phyloP scores from a whole-genome alignment of 1,284 basidiomycete genomes.

The Meripilus lineatus region DNA sequence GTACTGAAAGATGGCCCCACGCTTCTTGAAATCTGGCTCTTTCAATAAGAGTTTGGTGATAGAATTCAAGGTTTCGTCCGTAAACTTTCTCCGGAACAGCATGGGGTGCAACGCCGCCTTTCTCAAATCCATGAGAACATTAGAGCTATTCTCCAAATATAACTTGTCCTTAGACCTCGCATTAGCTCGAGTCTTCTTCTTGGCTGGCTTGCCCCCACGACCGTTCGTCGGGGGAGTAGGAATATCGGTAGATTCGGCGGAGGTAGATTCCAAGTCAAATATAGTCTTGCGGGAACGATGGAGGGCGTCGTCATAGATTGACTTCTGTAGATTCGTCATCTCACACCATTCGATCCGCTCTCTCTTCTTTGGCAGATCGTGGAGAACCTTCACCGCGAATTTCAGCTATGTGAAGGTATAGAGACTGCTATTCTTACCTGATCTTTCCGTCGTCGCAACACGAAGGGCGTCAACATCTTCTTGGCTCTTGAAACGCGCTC shows the following conservation, averaged over 20 bases:
- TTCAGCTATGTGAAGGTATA: slow-evolving; percentile 1
- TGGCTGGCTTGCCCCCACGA: slow-evolving; percentile 29
- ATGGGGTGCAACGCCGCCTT: slow-evolving; percentile 97
- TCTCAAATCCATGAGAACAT: slow-evolving; percentile 93
- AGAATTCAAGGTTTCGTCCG: slow-evolving; percentile 67
- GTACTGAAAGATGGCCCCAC: slow-evolving; percentile 73
- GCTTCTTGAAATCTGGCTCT: slow-evolving; percentile 83
- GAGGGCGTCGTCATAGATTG: slow-evolving; percentile 84
- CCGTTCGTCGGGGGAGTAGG: slow-evolving; percentile 25
- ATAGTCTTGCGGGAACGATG: slow-evolving; percentile 83
- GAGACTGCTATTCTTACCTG: slow-evolving; percentile 44
- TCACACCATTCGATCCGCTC: slow-evolving; percentile 94
- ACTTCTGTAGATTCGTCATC: slow-evolving; percentile 81
- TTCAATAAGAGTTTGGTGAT: slow-evolving; percentile 85
- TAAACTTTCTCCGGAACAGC: slow-evolving; percentile 86
- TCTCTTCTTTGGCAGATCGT: slow-evolving; percentile 88
- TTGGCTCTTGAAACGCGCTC: slow-evolving; percentile 93
- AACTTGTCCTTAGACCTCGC: slow-evolving; percentile 58
- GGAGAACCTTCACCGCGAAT: slow-evolving; percentile 65
- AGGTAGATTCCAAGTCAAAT: slow-evolving; percentile 45
- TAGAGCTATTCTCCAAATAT: slow-evolving; percentile 75
- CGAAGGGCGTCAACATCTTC: slow-evolving; percentile 99
- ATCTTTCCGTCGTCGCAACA: slow-evolving; percentile 91
- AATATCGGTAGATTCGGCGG: slow-evolving; percentile 20
- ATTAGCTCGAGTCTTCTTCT: slow-evolving; percentile 44